A percentile compares a stretch with the other conserved stretches of the same genome.
phyloP scores from a whole-genome alignment of 495 filamentous ascomycete genomes.

The Immersiella caudata region DNA sequence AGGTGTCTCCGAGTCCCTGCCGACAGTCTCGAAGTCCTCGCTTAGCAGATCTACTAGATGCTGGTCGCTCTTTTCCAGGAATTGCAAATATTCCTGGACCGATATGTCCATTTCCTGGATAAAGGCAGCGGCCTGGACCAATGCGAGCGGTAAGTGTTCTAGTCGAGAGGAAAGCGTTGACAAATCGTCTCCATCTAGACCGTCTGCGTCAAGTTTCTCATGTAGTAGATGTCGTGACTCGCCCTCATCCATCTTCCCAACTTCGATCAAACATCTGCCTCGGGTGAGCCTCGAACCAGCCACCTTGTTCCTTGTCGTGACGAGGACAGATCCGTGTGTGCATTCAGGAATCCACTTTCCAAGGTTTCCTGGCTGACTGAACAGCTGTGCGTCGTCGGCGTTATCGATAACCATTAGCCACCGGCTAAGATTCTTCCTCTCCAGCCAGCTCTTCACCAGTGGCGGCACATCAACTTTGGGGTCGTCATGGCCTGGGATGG shows the following conservation, averaged over 20 bases:
- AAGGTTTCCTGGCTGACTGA: slow-evolving; percentile 20
- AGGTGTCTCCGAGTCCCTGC: slow-evolving; percentile 31
- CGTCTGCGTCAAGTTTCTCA: slow-evolving; percentile 9
- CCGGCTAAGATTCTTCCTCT: slow-evolving; percentile 27
- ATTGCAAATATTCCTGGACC: slow-evolving; percentile 37
- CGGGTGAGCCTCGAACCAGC: slow-evolving; percentile 32
- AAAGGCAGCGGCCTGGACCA: slow-evolving; percentile 53
- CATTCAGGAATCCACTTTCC: slow-evolving; percentile 41
- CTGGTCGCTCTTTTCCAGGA: slow-evolving; percentile 32
- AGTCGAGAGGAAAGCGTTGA: slow-evolving; percentile 42
- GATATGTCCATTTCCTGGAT: slow-evolving; percentile 46
- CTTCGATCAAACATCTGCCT: slow-evolving; percentile 23
- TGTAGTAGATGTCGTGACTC: slow-evolving; percentile 31
- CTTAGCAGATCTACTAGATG: slow-evolving; percentile 30
- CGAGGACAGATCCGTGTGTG: slow-evolving; percentile 39
- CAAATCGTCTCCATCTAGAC: neutral
- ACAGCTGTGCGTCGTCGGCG: slow-evolving; percentile 44
- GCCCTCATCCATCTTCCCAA: neutral
- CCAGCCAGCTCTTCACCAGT: slow-evolving; percentile 44
- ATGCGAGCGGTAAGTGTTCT: slow-evolving; percentile 49
- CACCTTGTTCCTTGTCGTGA: slow-evolving; percentile 45
- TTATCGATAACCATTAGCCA: slow-evolving; percentile 35
- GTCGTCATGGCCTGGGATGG: slow-evolving; percentile 37
- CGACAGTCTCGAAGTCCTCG: slow-evolving; percentile 20
- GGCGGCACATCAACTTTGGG: slow-evolving; percentile 37